Evolutionary conservation across 2,329 filamentous ascomycete species (phyloP).

Genomic region (Penicillium hordei): DNA sequence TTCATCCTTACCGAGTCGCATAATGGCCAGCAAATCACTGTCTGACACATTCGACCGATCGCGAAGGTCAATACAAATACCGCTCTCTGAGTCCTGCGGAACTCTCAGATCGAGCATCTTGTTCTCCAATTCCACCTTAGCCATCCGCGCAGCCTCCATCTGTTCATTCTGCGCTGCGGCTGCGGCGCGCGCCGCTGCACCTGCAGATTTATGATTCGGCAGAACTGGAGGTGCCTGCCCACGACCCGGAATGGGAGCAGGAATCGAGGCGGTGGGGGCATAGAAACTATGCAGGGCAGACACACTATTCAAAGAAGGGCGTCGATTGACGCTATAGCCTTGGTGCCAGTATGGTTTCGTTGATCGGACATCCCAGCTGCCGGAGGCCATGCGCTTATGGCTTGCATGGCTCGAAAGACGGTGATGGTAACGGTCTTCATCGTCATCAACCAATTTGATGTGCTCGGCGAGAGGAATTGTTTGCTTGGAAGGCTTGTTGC

Average conservation of each 20-base stretch:
- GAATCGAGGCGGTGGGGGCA: constrained; percentile 29
- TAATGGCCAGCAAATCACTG: constrained; percentile 33
- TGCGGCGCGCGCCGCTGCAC: constrained; percentile 49
- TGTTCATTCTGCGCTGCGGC: constrained; percentile 52
- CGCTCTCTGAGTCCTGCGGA: constrained; percentile 49
- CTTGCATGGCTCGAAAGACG: constrained; percentile 14
- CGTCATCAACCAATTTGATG: constrained; percentile 9
- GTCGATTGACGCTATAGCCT: constrained; percentile 34
- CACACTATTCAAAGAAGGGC: constrained; percentile 38
- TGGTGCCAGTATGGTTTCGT: constrained; percentile 28
- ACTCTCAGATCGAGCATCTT: constrained; percentile 34
- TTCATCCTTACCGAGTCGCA: constrained; percentile 37
- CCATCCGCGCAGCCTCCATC: constrained; percentile 24
- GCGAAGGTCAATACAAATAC: constrained; percentile 48
- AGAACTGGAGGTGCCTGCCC: constrained; percentile 42
- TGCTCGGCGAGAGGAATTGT: constrained; percentile 13
- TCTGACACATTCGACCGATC: constrained; percentile 40
- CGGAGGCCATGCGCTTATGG: constrained; percentile 24
- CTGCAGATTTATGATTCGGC: constrained; percentile 41
- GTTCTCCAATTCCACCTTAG: constrained; percentile 32
- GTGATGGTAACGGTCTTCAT: constrained; percentile 19
- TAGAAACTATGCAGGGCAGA: constrained; percentile 37
- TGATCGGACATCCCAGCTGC: constrained; percentile 27
- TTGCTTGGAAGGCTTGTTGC: constrained; percentile 39
- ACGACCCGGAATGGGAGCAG: constrained; percentile 38